Conservation (phyloP, 805 yeast species). For the Wilhelminamyces savonicus region DNA sequence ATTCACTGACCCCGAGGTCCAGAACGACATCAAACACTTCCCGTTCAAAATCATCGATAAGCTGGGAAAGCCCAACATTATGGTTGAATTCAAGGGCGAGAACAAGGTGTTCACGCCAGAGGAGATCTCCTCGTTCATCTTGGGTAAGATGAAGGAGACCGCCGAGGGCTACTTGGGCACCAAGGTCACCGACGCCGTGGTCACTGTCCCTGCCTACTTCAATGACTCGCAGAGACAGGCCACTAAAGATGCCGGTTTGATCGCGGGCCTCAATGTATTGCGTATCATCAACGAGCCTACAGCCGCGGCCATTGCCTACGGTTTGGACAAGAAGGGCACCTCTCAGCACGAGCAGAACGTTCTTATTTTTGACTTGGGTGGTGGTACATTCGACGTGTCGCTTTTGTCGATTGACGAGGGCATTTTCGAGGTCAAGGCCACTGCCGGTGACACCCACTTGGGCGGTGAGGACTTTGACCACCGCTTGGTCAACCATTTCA, state of each 20-base stretch:
- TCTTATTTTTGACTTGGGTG: conserved; percentile 92
- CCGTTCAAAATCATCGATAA: conserved; percentile 78
- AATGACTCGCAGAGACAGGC: conserved; percentile 42
- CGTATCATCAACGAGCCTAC: conserved; percentile 41
- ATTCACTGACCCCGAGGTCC: conserved; percentile 73
- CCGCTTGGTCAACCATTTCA: conserved; percentile 82
- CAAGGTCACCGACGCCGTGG: conserved; percentile 54
- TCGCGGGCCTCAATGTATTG: conserved; percentile 41
- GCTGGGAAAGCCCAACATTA: conserved; percentile 80
- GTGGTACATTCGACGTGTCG: conserved; percentile 96
- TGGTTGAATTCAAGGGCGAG: conserved; percentile 87
- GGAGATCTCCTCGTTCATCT: conserved; percentile 90
- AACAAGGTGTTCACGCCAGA: conserved; percentile 84
- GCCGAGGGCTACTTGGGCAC: conserved; percentile 88
- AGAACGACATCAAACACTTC: conserved; percentile 76
- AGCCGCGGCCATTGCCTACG: conserved; percentile 42
- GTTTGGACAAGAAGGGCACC: conserved; percentile 39
- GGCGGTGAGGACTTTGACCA: conserved; percentile 97
- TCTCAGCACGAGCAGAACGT: conserved; percentile 66
- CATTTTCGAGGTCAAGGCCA: conserved; percentile 87
- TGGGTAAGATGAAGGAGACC: conserved; percentile 86
- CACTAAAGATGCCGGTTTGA: conserved; percentile 38
- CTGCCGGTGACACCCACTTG: conserved; percentile 88
- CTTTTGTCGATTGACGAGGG: conserved; percentile 83
- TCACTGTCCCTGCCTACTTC: conserved; percentile 39